Base-by-base conservation (phyloP, 2,329 filamentous ascomycete genomes). In the Ophiostoma quercus region DNA sequence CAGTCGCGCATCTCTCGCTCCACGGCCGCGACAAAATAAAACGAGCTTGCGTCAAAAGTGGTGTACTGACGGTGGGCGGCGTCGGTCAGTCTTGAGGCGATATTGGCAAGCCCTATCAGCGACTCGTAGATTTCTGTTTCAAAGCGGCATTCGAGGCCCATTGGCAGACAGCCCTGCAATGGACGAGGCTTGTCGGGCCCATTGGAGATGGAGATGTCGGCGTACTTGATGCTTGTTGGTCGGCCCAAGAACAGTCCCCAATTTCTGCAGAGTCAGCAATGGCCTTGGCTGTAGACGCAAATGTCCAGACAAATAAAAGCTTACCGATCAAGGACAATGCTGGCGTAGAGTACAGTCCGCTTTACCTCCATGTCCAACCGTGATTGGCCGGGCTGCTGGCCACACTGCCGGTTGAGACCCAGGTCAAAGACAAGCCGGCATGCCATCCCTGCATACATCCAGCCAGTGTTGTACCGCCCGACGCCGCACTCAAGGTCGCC, bases 191-290 rank as follows among this genome's bases (percentile, higher is more conserved):
- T 62, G 29, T 65, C 65, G 25, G 71, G 66, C 16, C 68, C 63
- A 57, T 70, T 71, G 67, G 63, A 66, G 14, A 72, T 54, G 39
- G 72, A 71, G 16, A 73, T 72, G 69, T 73, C 72, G 43, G 71
- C 34, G n/a, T 68, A 72, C 66, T 73, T 73, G 71, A 73, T 71
- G 37, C 70, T 73, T 4, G 71, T 73, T 12, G 73, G 73, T 19
- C 71, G 70, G 1, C 73, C 73, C 37, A 74, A 66, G 54, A 73
- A 73, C n/a, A 73, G 14, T 3, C 71, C 71, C 72, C 72, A 73
- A 39, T 65, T 67, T 11, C 51, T 57, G 51, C 3, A 57, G n/a
- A 12, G 8, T 57, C 5, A 57, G 51, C 4, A 22, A 14, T 43
- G 41, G 12, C 25, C 41, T 16, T 14, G 16, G 14, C 41, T 43